Conservation (phyloP, 306 rosid genomes). For the Hippophae tibetana region DNA sequence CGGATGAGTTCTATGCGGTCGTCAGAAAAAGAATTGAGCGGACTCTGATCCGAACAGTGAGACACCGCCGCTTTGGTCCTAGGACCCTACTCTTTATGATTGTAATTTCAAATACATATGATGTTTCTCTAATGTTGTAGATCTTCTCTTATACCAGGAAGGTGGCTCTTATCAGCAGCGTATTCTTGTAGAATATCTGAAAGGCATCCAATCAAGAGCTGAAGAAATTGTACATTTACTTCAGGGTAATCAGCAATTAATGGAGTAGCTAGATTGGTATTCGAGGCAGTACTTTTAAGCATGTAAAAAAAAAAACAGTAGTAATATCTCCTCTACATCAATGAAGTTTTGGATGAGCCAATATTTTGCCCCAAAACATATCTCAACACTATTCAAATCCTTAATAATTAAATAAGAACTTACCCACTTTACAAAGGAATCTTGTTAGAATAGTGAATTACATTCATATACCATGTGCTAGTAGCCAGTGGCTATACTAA, state of each 20-base stretch:
- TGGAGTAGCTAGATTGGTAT: slow-evolving; percentile 9
- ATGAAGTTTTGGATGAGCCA: no score
- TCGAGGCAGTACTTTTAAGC: neutral
- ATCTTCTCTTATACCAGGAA: slow-evolving; percentile 37
- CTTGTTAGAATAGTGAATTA: no score
- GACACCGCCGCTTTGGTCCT: slow-evolving; percentile 19
- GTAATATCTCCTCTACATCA: no score
- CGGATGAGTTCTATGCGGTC: slow-evolving; percentile 53
- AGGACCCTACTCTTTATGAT: neutral
- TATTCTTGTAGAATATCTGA: slow-evolving; percentile 64
- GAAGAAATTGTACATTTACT: slow-evolving; percentile 59
- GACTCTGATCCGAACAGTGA: slow-evolving; percentile 80
- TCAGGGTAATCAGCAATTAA: slow-evolving; percentile 39
- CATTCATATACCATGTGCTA: no score
- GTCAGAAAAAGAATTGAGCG: slow-evolving; percentile 84
- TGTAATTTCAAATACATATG: slow-evolving; percentile 6
- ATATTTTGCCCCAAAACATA: no score
- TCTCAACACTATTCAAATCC: no score
- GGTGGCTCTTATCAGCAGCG: slow-evolving; percentile 94
- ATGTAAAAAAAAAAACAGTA: slow-evolving; percentile 16
- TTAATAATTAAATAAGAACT: no score
- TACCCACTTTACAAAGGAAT: no score
- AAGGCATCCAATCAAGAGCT: slow-evolving; percentile 68
- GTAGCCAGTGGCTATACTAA: no score
- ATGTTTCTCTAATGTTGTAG: slow-evolving; percentile 1